Percentiles rank a stretch among this genome's conserved stretches.
These are phyloP conservation scores for Hippophae rhamnoides DNA, from an alignment of 306 rosid genomes.

Conservation along the genomic window DNA sequence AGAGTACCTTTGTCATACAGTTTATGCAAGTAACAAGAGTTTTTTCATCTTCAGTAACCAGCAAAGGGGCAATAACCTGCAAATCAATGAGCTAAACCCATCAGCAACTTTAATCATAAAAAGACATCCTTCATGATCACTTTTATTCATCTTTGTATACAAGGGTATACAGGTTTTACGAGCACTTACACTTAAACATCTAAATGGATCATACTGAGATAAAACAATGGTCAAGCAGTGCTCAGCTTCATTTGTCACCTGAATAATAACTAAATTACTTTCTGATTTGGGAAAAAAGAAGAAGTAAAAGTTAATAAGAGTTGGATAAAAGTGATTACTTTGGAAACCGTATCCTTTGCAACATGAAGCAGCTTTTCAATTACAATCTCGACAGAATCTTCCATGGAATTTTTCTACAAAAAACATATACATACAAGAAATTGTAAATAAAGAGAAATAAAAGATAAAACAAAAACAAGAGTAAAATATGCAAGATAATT, in stretches of 20 bases:
- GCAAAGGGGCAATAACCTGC: constrained; percentile 85
- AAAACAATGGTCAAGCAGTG: constrained; percentile 76
- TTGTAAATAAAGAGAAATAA: not conserved
- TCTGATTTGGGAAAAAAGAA: constrained; percentile 14
- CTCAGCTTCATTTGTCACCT: constrained; percentile 93
- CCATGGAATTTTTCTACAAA: constrained; percentile 82
- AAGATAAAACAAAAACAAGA: constrained; percentile 1
- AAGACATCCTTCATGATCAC: not conserved
- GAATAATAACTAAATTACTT: constrained; percentile 21
- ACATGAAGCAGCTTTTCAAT: constrained; percentile 94
- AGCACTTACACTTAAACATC: constrained; percentile 81
- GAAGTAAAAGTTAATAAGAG: constrained; percentile 8
- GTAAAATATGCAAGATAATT: not conserved
- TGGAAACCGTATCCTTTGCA: constrained; percentile 60
- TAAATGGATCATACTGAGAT: constrained; percentile 83
- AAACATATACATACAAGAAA: not conserved
- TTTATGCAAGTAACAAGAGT: constrained; percentile 84
- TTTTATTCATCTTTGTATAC: not conserved
- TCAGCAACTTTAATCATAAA: not conserved
- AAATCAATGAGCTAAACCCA: constrained; percentile 17
- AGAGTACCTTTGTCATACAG: constrained; percentile 82
- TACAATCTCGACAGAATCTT: constrained; percentile 83
- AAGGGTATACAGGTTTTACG: not conserved
- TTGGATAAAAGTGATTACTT: constrained; percentile 37
- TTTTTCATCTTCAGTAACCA: constrained; percentile 92